Evolutionary conservation across 148 eudicot species (phyloP).

Genomic region (Diospyros lotus): DNA sequence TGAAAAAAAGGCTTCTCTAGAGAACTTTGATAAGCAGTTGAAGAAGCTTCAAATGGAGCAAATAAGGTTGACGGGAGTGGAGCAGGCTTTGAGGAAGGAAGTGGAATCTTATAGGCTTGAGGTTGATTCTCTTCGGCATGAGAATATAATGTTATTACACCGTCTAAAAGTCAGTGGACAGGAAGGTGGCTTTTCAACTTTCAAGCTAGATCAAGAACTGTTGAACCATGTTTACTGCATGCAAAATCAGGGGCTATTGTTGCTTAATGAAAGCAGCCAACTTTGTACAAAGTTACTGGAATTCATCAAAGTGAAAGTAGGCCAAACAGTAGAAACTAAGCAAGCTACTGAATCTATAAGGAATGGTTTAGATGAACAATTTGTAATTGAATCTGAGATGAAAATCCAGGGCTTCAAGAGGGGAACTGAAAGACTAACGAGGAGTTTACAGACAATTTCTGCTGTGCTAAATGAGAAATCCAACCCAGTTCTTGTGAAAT

Average conservation of each 20-base stretch:
- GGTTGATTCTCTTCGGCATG: constrained; percentile 69
- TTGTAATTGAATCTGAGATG: constrained; percentile 64
- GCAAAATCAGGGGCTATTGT: constrained; percentile 56
- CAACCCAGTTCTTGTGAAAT: constrained; percentile 26
- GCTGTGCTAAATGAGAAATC: constrained; percentile 51
- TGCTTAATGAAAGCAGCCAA: constrained; percentile 51
- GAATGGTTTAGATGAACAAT: constrained; percentile 47
- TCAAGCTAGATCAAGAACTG: constrained; percentile 74
- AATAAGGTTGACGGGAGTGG: constrained; percentile 70
- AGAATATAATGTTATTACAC: constrained; percentile 66
- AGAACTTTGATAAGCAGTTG: constrained; percentile 49
- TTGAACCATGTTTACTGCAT: constrained; percentile 47
- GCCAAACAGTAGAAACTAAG: constrained; percentile 29
- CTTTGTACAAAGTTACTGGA: constrained; percentile 64
- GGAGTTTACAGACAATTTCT: constrained; percentile 49
- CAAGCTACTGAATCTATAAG: constrained; percentile 23
- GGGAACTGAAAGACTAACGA: constrained; percentile 50
- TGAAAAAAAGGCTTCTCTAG: constrained; percentile 38
- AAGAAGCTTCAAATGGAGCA: constrained; percentile 73
- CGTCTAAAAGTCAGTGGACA: constrained; percentile 54
- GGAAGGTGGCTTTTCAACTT: constrained; percentile 44
- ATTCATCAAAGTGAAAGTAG: constrained; percentile 43
- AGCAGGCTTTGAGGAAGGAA: constrained; percentile 73
- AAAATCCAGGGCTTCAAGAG: constrained; percentile 74
- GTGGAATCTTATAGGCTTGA: constrained; percentile 59